A percentile compares a stretch with the other conserved stretches of the same genome.
phyloP scores from a whole-genome alignment of 2,329 filamentous ascomycete genomes.

The Colletotrichum navitas region DNA sequence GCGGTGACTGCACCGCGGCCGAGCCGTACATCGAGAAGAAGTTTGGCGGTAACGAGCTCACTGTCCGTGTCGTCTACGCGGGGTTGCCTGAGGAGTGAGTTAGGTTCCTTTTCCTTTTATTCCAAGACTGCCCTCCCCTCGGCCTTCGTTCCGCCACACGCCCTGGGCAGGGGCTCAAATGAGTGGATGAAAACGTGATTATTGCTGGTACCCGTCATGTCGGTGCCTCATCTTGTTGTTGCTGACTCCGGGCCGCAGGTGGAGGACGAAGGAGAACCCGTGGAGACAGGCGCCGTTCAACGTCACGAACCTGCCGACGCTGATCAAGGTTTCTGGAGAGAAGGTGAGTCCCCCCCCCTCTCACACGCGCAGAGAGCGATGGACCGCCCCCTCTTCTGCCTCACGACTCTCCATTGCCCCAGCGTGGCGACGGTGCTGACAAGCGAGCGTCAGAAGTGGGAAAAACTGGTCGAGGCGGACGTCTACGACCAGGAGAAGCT shows the following conservation, averaged over 20 bases:
- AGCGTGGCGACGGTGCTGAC: constrained; percentile 1
- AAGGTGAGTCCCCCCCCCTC: constrained; percentile 15
- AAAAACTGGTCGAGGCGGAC: constrained; percentile 39
- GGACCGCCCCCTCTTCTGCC: too few relatives aligned
- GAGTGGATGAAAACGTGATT: too few relatives aligned
- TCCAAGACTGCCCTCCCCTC: neutral
- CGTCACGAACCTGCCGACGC: constrained; percentile 37
- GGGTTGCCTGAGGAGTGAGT: constrained; percentile 40
- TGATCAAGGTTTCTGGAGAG: constrained; percentile 36
- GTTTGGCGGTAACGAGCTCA: constrained; percentile 31
- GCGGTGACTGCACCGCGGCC: constrained; percentile 36
- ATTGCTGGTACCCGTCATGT: neutral
- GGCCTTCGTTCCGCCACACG: neutral
- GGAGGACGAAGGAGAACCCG: constrained; percentile 39
- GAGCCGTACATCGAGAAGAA: constrained; percentile 41
- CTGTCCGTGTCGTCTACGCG: constrained; percentile 35
- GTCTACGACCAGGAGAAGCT: constrained; percentile 40
- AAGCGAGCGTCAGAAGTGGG: constrained; percentile 28
- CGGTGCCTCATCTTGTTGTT: neutral
- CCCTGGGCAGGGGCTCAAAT: neutral
- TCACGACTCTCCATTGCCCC: neutral
- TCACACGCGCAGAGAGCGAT: too few relatives aligned
- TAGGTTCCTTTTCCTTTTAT: neutral
- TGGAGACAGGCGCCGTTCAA: constrained; percentile 41
- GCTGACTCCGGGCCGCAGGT: constrained; percentile 1